Evolutionary conservation across 2,329 filamentous ascomycete species (phyloP), one percentile per base, ranked within the genome.

Genomic region (Paraphoma chrysanthemicola): DNA sequence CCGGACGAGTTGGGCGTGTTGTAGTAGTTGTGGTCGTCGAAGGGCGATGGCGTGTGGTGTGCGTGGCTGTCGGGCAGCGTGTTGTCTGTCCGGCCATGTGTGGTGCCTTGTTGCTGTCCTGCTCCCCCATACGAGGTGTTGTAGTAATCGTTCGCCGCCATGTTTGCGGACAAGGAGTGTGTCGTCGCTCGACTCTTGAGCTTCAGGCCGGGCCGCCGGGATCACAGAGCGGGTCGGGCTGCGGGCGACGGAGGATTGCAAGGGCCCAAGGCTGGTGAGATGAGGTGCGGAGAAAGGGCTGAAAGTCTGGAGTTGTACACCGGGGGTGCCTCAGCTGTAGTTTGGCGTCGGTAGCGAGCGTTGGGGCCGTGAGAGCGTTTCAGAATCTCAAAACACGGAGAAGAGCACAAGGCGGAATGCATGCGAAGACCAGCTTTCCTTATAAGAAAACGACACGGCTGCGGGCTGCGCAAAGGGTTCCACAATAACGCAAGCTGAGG

Each of bases 111-210:
- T 10, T 55, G 60, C 41, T 58, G 64, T 14, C 48, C 55, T 10
- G 49, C 53, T 48, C 77, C 73, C 55, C 82, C 66, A 60, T 78
- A 78, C 16, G 71, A 77, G 16, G 69, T 81, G 62, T 56, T 63
- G 65, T 90, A 90, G 78, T 91, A 91, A 67, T 90, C 85, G 76
- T 81, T 80, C 53, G 80, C 74, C 44, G 80, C 79, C 80, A 82
- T 82, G 58, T 39, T 59, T 48, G 54, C 47, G 44, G 33, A 10
- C 14, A 36, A 23, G 23, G 33, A 36, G 33, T 6, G 33, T 6
- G 33, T 36, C 33, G 33, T 36, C 14, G 33, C 33, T 10, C 9
- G 23, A 23, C 23, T 23, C 23, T 10, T 36, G 33, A 10, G 33
- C 33, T 36, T 36, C 33, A 36, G 33, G 33, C 14, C 23, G 28